phyloP scores from a whole-genome alignment of 108 stramenopile species.

The Epithemia pelagica region DNA sequence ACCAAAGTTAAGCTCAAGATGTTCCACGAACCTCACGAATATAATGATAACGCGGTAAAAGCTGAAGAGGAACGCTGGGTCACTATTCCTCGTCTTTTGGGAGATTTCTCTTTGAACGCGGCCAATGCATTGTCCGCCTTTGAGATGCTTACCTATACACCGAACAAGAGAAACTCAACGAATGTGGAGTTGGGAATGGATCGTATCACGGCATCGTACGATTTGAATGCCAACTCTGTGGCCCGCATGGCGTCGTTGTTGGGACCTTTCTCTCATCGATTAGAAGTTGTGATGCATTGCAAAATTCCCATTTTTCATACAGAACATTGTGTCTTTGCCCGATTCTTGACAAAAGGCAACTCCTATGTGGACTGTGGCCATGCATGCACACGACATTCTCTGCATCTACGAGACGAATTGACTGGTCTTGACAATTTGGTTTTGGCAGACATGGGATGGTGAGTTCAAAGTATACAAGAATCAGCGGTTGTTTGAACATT shows the following conservation, averaged over 20 bases:
- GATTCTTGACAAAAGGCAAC: constrained; percentile 60
- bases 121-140: constrained; percentile 57
- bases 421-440: constrained; percentile 65
- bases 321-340: constrained; percentile 72
- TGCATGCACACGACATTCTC: constrained; percentile 60
- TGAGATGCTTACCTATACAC: constrained; percentile 26
- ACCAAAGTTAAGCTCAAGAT: background rate
- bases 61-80: constrained; percentile 14
- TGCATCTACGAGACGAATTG: constrained; percentile 61
- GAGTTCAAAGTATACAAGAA: no score
- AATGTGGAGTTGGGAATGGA: constrained; percentile 23
- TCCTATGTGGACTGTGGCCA: constrained; percentile 76
- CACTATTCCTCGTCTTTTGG: constrained; percentile 52
- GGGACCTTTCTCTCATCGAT: constrained; percentile 12
- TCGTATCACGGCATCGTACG: constrained; percentile 57
- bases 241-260: constrained; percentile 22
- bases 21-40: background rate
- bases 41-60: constrained; percentile 35
- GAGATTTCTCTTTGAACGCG: constrained; percentile 69
- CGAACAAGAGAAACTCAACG: background rate
- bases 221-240: constrained; percentile 52
- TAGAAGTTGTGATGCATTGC: constrained; percentile 63
- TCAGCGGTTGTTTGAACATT: no score
- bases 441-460: constrained; percentile 66
- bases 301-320: constrained; percentile 79